These are phyloP conservation scores for Fusarium sp. DNA, from an alignment of 2,329 filamentous ascomycete genomes.

Conservation along the genomic window DNA sequence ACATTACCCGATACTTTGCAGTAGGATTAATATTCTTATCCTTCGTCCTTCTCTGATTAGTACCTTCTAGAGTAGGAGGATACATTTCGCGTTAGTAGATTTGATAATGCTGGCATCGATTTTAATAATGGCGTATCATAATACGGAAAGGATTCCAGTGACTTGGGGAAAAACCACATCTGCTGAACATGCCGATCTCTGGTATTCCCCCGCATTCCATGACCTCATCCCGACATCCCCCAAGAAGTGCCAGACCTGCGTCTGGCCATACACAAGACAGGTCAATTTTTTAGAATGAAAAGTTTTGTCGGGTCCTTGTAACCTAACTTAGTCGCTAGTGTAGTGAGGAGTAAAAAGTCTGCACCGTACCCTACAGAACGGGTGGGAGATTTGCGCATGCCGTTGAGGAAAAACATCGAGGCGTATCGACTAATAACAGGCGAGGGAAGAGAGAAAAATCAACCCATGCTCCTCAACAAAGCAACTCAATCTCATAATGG, in stretches of 20 bases:
- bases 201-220: constrained; percentile 47
- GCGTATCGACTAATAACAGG: constrained; percentile 9
- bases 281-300: neutral
- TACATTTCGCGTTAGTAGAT: neutral
- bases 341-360: constrained; percentile 18
- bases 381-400: constrained; percentile 17
- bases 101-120: neutral
- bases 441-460: constrained; percentile 4
- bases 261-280: constrained; percentile 34
- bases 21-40: neutral
- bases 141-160: neutral
- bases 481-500: constrained; percentile 18
- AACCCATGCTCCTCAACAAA: constrained; percentile 29
- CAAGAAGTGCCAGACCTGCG: constrained; percentile 36
- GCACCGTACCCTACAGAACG: neutral
- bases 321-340: neutral
- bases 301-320: constrained; percentile 2
- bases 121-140: neutral
- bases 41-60: neutral
- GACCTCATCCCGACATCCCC: constrained; percentile 44
- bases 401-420: constrained; percentile 31
- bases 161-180: constrained; percentile 3
- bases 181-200: constrained; percentile 27
- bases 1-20: neutral
- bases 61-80: neutral